Evolutionary conservation across 768 basidiomycete species (phyloP).

Genomic region (Termitomyces sp.): DNA sequence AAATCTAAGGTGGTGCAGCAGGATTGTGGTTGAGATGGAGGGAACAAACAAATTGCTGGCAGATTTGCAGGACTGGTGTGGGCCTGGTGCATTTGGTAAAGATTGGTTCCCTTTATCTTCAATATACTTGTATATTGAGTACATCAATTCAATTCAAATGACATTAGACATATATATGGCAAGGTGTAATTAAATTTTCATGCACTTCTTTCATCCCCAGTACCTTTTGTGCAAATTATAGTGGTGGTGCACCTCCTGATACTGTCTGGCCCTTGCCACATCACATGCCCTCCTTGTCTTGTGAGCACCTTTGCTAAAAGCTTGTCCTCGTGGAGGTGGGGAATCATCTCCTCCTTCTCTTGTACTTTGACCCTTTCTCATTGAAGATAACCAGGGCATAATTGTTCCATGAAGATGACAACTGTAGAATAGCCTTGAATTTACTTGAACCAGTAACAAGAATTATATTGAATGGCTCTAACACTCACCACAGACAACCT

Average conservation of each 20-base stretch:
- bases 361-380: not conserved
- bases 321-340: not conserved
- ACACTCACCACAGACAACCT: not conserved
- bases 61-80: no score
- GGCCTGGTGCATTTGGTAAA: no score
- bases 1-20: no score
- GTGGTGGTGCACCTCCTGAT: not conserved
- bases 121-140: no score
- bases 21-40: no score
- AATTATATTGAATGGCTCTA: not conserved
- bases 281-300: not conserved
- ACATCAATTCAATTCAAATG: no score
- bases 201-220: not conserved
- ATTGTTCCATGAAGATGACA: not conserved
- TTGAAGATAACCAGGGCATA: not conserved
- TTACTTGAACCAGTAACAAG: not conserved
- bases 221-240: not conserved
- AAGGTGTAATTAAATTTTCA: no score
- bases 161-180: no score
- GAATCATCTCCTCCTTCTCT: not conserved
- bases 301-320: not conserved
- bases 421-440: not conserved
- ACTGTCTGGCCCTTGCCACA: not conserved
- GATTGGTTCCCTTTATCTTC: no score
- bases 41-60: no score